Evolutionary conservation across 331 rosid genomes (phyloP).

Genomic region (Arachis monticola): DNA sequence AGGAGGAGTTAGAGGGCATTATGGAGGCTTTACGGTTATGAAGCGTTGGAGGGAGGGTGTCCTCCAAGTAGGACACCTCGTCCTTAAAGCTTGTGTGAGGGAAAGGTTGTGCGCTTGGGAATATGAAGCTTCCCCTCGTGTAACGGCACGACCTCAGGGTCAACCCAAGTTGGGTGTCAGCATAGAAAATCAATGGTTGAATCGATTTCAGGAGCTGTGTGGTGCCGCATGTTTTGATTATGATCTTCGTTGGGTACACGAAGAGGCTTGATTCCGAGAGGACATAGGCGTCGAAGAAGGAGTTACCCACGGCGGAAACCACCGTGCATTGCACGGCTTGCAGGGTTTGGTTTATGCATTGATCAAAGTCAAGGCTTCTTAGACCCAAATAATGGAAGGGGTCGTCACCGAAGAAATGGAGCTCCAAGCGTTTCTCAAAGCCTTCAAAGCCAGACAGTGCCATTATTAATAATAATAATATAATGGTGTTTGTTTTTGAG

Average conservation of each 20-base stretch:
- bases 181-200: slow-evolving; percentile 69
- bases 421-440: slow-evolving; percentile 92
- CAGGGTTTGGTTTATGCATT: slow-evolving; percentile 63
- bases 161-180: slow-evolving; percentile 54
- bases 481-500: no score
- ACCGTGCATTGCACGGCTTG: slow-evolving; percentile 87
- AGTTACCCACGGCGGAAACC: slow-evolving; percentile 89
- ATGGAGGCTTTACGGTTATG: slow-evolving; percentile 74
- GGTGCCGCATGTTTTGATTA: slow-evolving; percentile 97
- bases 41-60: slow-evolving; percentile 59
- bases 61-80: slow-evolving; percentile 70
- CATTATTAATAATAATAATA: slow-evolving; percentile 66
- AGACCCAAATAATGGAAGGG: slow-evolving; percentile 55
- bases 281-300: slow-evolving; percentile 84
- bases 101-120: slow-evolving; percentile 82
- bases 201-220: slow-evolving; percentile 94
- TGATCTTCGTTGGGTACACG: slow-evolving; percentile 90
- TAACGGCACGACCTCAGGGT: slow-evolving; percentile 65
- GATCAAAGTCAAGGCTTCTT: slow-evolving; percentile 64
- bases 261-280: slow-evolving; percentile 96
- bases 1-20: slow-evolving; percentile 71
- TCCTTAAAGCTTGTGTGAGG: slow-evolving; percentile 86
- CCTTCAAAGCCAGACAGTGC: slow-evolving; percentile 99
- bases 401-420: slow-evolving; percentile 82
- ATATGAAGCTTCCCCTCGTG: slow-evolving; percentile 84